These are phyloP conservation scores for Mycena floridula DNA, from an alignment of 768 basidiomycete species.

Conservation along the genomic window DNA sequence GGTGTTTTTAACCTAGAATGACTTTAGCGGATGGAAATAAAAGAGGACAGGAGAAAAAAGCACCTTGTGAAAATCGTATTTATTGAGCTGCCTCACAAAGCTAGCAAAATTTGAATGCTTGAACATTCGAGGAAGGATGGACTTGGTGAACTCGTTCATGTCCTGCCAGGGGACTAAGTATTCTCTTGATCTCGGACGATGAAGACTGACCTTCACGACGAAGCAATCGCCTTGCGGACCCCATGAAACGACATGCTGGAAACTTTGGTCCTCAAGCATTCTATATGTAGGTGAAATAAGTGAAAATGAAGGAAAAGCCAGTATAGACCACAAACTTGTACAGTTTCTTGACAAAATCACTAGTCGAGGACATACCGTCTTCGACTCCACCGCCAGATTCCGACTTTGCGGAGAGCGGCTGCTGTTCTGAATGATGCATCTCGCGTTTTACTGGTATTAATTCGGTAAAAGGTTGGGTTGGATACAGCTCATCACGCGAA, in stretches of 20 bases:
- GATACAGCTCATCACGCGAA: too few species aligned
- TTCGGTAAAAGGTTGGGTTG: too few species aligned
- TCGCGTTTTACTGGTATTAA: not conserved
- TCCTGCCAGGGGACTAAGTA: too few species aligned
- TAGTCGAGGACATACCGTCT: constrained; percentile 69
- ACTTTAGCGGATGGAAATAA: constrained; percentile 3
- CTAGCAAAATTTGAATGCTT: constrained; percentile 93
- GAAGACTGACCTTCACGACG: constrained; percentile 91
- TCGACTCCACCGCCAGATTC: not conserved
- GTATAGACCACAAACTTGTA: constrained; percentile 60
- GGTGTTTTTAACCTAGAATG: constrained; percentile 69
- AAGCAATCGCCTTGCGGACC: constrained; percentile 77
- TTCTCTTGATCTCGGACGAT: too few species aligned
- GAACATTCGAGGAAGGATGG: constrained; percentile 86
- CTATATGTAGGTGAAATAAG: constrained; percentile 22
- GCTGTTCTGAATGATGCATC: not conserved
- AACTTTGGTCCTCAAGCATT: constrained; percentile 59
- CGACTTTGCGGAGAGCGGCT: not conserved
- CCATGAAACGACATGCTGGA: constrained; percentile 54
- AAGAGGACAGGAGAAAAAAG: constrained; percentile 4
- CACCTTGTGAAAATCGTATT: constrained; percentile 94
- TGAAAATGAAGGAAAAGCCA: not conserved
- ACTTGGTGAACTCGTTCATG: constrained; percentile 95
- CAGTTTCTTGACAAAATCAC: constrained; percentile 91
- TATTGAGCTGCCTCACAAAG: constrained; percentile 91